Evolutionary conservation across 163 green algal species (phyloP).

Genomic region (Trebouxia gelatinosa): DNA sequence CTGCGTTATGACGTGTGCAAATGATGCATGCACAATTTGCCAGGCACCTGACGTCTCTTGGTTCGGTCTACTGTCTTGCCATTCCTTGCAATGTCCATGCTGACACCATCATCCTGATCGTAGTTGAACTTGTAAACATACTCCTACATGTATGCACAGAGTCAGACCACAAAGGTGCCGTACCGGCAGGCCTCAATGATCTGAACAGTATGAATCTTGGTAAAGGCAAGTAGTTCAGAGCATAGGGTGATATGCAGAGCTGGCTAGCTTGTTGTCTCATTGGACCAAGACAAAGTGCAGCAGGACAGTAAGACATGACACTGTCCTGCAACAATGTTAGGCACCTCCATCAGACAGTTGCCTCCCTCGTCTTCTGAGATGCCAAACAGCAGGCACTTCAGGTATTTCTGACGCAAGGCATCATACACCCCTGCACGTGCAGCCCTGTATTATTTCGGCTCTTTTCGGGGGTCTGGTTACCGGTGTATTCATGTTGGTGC

Average conservation of each 20-base stretch:
- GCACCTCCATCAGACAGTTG: slow-evolving; percentile 74
- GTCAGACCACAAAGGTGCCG: no score
- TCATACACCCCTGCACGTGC: slow-evolving; percentile 77
- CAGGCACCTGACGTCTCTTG: no score
- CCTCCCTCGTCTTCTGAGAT: slow-evolving; percentile 68
- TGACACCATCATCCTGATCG: slow-evolving; percentile 45
- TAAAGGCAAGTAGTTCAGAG: no score
- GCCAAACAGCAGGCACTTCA: slow-evolving; percentile 83
- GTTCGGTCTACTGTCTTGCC: slow-evolving; percentile 6
- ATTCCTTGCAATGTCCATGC: slow-evolving; percentile 30
- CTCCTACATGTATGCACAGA: neutral
- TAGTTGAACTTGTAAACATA: slow-evolving; percentile 78
- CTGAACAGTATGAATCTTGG: neutral
- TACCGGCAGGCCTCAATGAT: neutral
- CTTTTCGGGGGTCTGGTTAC: no score
- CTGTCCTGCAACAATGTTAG: slow-evolving; percentile 44
- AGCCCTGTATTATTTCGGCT: no score
- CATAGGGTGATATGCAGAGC: no score
- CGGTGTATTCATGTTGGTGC: no score
- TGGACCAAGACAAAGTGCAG: neutral
- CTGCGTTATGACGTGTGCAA: no score
- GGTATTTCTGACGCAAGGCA: slow-evolving; percentile 73
- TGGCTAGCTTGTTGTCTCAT: no score
- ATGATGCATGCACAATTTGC: no score
- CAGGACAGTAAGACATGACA: neutral